phyloP scores from a whole-genome alignment of 371 early-diverging fungal species.

The Mucor indicus region DNA sequence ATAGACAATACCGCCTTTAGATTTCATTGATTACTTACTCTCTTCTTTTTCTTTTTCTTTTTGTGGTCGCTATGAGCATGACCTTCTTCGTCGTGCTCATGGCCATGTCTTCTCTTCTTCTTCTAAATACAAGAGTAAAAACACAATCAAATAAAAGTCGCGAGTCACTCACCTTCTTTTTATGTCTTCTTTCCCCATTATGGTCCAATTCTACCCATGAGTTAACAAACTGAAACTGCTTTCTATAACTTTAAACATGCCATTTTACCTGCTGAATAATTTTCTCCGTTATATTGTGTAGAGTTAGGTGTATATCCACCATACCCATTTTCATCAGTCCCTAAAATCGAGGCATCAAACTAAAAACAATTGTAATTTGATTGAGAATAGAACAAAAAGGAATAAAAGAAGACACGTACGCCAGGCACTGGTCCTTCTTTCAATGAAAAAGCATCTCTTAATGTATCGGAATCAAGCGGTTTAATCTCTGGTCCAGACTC shows the following conservation, averaged over 20 bases:
- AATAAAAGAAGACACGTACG: conserved; percentile 24
- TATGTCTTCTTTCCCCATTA: conserved; percentile 52
- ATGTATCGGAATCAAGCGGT: conserved; percentile 40
- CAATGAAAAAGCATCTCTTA: conserved; percentile 51
- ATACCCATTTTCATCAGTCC: conserved; percentile 39
- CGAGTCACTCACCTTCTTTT: conserved; percentile 49
- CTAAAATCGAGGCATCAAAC: conserved; percentile 60
- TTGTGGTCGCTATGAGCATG: conserved; percentile 50
- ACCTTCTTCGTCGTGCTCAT: conserved; percentile 58
- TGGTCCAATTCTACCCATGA: conserved; percentile 31
- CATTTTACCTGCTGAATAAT: conserved; percentile 9
- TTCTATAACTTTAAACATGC: not conserved
- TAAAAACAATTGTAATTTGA: conserved; percentile 3
- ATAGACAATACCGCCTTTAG: not conserved
- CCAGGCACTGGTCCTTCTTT: conserved; percentile 60
- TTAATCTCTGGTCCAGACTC: conserved; percentile 31
- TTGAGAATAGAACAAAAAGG: not conserved
- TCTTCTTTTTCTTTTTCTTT: conserved; percentile 59
- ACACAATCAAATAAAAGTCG: not conserved
- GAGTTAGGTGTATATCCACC: not conserved
- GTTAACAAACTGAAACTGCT: not conserved
- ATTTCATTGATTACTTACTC: not conserved
- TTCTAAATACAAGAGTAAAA: conserved; percentile 30
- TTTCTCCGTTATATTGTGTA: not conserved
- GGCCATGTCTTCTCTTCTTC: conserved; percentile 65